phyloP scores from a whole-genome alignment of 2,329 filamentous ascomycete species.

The Colletotrichum musae region DNA sequence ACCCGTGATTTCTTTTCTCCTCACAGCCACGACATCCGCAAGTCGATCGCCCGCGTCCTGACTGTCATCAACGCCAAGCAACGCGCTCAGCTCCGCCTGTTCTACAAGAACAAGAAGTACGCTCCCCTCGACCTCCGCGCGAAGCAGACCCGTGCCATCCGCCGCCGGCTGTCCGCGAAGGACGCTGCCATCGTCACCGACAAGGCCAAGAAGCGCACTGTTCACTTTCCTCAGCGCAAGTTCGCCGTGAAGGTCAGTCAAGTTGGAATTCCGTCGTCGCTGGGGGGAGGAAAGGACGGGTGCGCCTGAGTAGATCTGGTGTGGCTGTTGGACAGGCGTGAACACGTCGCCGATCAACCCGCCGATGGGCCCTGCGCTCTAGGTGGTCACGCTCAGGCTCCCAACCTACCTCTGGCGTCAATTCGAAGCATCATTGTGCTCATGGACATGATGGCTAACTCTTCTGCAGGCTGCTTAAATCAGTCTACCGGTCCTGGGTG shows the following conservation, averaged over 20 bases:
- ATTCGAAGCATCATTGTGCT: too few species aligned
- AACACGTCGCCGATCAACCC: too few species aligned
- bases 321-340: too few species aligned
- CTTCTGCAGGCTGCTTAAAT: constrained; percentile 35
- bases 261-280: neutral
- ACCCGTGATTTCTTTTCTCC: constrained; percentile 24
- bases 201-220: constrained; percentile 96
- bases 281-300: too few species aligned
- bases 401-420: neutral
- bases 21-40: constrained; percentile 95
- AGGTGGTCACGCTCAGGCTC: too few species aligned
- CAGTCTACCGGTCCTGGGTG: constrained; percentile 38
- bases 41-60: constrained; percentile 98
- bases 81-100: constrained; percentile 95
- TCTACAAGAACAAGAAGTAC: constrained; percentile 99
- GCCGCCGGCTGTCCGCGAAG: constrained; percentile 92
- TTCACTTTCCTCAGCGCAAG: constrained; percentile 98
- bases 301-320: too few species aligned
- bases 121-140: constrained; percentile 96
- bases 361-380: too few species aligned
- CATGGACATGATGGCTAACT: neutral
- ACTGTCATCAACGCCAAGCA: constrained; percentile 99
- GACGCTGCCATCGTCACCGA: constrained; percentile 87
- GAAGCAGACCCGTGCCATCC: constrained; percentile 98
- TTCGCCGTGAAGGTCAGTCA: constrained; percentile 93